Conservation (phyloP, 2,329 filamentous ascomycete species). For the Fusarium hainanense region DNA sequence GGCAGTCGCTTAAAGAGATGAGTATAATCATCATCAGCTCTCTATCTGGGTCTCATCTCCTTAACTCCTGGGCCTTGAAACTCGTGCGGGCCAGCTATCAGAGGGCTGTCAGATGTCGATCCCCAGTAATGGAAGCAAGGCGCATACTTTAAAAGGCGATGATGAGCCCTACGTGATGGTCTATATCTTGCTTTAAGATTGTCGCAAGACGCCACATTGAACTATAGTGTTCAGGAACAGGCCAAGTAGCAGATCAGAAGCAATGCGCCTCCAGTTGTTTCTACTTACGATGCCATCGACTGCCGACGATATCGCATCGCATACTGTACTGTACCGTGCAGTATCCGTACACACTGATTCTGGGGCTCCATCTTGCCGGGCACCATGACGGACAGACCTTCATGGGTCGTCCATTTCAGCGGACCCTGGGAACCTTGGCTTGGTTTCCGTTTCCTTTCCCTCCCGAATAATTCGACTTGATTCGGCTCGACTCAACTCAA, state of each 20-base stretch:
- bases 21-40: background rate
- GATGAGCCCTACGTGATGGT: conserved; percentile 32
- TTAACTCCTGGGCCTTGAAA: conserved; percentile 21
- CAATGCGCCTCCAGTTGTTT: conserved; percentile 23
- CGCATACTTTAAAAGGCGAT: conserved; percentile 38
- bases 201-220: conserved; percentile 29
- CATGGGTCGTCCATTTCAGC: conserved; percentile 35
- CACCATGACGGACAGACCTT: conserved; percentile 24
- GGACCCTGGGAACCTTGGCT: conserved; percentile 26
- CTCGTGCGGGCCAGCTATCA: conserved; percentile 34
- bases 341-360: background rate
- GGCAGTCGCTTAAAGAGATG: conserved; percentile 1
- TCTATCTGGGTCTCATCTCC: conserved; percentile 11
- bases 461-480: conserved; percentile 32
- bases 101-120: conserved; percentile 36
- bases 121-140: conserved; percentile 30
- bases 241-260: conserved; percentile 7
- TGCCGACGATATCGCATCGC: conserved; percentile 1
- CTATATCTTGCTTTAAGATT: conserved; percentile 27
- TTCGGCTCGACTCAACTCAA: background rate
- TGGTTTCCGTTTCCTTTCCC: conserved; percentile 37
- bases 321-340: background rate
- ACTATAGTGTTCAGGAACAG: conserved; percentile 22
- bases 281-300: background rate
- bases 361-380: conserved; percentile 21